Percentiles rank a stretch among this genome's conserved stretches.
phyloP scores from a whole-genome alignment of 192 early-diverging fungal species.

The Tieghemiomyces parasiticus region DNA sequence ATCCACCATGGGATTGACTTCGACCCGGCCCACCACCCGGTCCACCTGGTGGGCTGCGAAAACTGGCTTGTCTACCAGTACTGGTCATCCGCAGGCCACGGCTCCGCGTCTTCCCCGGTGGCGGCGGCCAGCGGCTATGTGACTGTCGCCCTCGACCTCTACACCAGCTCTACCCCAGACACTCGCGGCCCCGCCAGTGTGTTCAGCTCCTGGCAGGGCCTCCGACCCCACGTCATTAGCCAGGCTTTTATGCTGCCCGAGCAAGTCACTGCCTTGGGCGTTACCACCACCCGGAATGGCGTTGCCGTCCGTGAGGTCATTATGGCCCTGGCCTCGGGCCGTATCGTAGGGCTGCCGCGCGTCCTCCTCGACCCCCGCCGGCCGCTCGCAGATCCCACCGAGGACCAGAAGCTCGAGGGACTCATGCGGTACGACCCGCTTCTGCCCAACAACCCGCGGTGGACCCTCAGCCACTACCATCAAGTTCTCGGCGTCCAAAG shows the following conservation, averaged over 20 bases:
- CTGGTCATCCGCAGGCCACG: constrained; percentile 43
- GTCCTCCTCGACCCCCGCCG: constrained; percentile 75
- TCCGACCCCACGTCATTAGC: constrained; percentile 53
- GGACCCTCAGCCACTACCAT: constrained; percentile 59
- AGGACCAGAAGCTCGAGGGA: constrained; percentile 79
- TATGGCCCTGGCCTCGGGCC: constrained; percentile 27
- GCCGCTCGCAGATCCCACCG: constrained; percentile 41
- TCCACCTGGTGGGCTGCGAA: constrained; percentile 64
- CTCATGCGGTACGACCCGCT: constrained; percentile 59
- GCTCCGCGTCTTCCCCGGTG: constrained; percentile 12
- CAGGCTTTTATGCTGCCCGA: constrained; percentile 66
- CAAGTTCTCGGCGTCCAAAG: constrained; percentile 44
- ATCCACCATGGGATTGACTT: constrained; percentile 42
- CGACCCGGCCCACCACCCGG: constrained; percentile 19
- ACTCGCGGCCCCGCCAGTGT: constrained; percentile 44
- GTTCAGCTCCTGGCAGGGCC: constrained; percentile 59
- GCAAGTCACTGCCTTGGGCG: constrained; percentile 58
- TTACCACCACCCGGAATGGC: constrained; percentile 69
- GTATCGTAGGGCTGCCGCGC: constrained; percentile 24
- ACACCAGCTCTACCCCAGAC: constrained; percentile 45
- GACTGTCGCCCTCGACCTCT: constrained; percentile 74
- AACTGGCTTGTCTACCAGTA: constrained; percentile 80
- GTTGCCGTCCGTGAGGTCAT: constrained; percentile 80
- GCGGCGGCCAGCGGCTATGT: constrained; percentile 49
- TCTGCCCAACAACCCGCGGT: constrained; percentile 55